A percentile compares a stretch with the other conserved stretches of the same genome.
phyloP scores from a whole-genome alignment of 2,329 filamentous ascomycete species.

The Colletotrichum filicis region DNA sequence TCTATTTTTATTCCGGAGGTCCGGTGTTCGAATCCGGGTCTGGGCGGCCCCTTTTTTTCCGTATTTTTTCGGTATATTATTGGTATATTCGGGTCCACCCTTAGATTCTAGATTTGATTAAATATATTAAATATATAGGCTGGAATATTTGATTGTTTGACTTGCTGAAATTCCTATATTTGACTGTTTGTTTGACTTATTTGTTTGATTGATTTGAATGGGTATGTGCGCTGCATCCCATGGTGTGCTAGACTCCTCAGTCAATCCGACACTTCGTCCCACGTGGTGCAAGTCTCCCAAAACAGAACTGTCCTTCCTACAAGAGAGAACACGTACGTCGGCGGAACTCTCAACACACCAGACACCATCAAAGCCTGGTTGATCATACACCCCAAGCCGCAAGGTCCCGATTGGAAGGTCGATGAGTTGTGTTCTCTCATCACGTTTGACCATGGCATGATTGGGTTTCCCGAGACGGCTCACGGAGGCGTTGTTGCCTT shows the following conservation, averaged over 20 bases:
- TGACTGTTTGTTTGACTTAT: too few relatives aligned
- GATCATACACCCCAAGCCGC: slow-evolving; percentile 43
- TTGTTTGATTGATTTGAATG: too few relatives aligned
- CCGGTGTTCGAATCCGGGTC: too few relatives aligned
- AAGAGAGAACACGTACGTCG: slow-evolving; percentile 46
- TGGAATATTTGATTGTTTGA: too few relatives aligned
- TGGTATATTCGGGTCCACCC: too few relatives aligned
- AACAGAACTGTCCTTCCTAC: slow-evolving; percentile 29
- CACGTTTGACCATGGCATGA: slow-evolving; percentile 46
- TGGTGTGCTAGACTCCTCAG: slow-evolving; percentile 47
- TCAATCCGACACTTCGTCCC: slow-evolving; percentile 40
- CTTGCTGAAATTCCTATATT: too few relatives aligned
- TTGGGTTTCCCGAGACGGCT: slow-evolving; percentile 44
- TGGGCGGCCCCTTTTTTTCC: too few relatives aligned
- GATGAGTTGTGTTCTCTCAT: slow-evolving; percentile 45
- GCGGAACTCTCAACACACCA: slow-evolving; percentile 43
- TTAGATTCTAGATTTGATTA: too few relatives aligned
- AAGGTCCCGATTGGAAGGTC: slow-evolving; percentile 41
- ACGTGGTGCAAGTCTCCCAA: slow-evolving; percentile 20
- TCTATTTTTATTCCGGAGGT: too few relatives aligned
- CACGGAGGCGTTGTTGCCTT: slow-evolving; percentile 52
- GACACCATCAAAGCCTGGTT: slow-evolving; percentile 48
- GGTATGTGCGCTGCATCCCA: too few relatives aligned
- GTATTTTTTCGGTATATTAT: too few relatives aligned
- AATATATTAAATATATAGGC: too few relatives aligned